phyloP scores from a whole-genome alignment of 257 asterid genomes.

The Misopates orontium region DNA sequence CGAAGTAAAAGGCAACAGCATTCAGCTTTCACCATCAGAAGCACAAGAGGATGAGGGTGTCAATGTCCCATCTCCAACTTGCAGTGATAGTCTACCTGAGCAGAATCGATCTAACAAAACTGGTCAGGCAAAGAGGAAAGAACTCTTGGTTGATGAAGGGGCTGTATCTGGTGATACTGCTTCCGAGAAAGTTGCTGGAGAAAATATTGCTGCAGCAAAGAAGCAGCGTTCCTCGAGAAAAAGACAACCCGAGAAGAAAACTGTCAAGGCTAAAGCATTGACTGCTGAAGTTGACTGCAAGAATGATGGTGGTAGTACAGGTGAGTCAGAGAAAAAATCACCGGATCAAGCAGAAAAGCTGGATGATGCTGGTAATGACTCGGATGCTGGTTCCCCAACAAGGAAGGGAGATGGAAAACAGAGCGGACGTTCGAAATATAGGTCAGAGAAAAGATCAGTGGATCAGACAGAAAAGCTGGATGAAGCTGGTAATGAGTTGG shows the following conservation, averaged over 20 bases:
- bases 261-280: conserved; percentile 40
- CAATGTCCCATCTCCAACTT: conserved; percentile 48
- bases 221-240: conserved; percentile 28
- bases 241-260: conserved; percentile 31
- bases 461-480: conserved; percentile 11
- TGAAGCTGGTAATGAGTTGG: too few relatives aligned
- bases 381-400: too few relatives aligned
- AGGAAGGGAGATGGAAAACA: neutral
- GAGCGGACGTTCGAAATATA: conserved; percentile 54
- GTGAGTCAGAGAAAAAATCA: conserved; percentile 50
- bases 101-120: conserved; percentile 41
- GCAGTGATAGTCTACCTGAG: conserved; percentile 48
- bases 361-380: conserved; percentile 18
- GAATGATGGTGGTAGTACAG: conserved; percentile 42
- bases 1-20: conserved; percentile 35
- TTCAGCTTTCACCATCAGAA: conserved; percentile 44
- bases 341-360: conserved; percentile 34
- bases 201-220: conserved; percentile 37
- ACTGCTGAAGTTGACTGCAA: conserved; percentile 42
- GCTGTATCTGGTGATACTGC: conserved; percentile 22
- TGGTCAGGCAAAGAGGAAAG: conserved; percentile 41
- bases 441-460: neutral
- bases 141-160: conserved; percentile 39
- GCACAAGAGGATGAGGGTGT: conserved; percentile 50
- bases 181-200: conserved; percentile 37